Base-by-base conservation (phyloP, 441 rosid species). In the Dalechampia spathulata region DNA sequence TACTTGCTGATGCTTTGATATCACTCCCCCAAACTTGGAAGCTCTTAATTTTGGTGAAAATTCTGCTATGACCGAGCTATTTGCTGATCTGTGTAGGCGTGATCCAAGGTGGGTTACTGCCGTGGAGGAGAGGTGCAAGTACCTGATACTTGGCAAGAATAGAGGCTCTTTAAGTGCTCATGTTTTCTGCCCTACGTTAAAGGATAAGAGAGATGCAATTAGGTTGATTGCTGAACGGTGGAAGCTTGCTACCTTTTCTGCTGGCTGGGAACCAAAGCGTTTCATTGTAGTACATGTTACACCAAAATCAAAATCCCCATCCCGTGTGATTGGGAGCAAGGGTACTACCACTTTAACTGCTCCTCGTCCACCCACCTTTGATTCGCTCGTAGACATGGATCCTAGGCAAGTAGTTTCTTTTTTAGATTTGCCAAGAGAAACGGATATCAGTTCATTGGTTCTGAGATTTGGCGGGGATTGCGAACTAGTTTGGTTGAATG, bases 241-340 rank as follows among this genome's bases (percentile, higher is more conserved):
- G 98, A 94, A 88, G 74, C 95, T 95, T 69, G 73, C 84, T 11
- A 72, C 86, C 52, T 68, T 55, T 59, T 72, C 86, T 27, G 87
- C 95, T 37, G 97, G 97, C 46, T 83, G 99, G 98, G 99, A 95
- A 79, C 97, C 99, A 40, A 95, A 83, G 76, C 90, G 93, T 46
- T 95, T 91, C 47, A 74, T 85, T 60, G 86, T 90, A 68, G 76
- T 85, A 21, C 86, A 86, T 65, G 89, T 77, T 26, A 86, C 90
- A 2, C 65, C 81, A 6, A 90, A 88, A 73, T 90, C 99, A 1
- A 95, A 83, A 61, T 63, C 83, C 4, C 99, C 97, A 23, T 58
- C 86, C 64, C 87, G 95, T 40, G 76, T 90, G 53, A 76, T 88
- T 26, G 96, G 97, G 53, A 66, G 72, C 25, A 95, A 83, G 73